Percentiles rank a stretch among this genome's conserved stretches.
Evolutionary conservation across 2,329 filamentous ascomycete genomes (phyloP).

Genomic region (Phialophora expanda): DNA sequence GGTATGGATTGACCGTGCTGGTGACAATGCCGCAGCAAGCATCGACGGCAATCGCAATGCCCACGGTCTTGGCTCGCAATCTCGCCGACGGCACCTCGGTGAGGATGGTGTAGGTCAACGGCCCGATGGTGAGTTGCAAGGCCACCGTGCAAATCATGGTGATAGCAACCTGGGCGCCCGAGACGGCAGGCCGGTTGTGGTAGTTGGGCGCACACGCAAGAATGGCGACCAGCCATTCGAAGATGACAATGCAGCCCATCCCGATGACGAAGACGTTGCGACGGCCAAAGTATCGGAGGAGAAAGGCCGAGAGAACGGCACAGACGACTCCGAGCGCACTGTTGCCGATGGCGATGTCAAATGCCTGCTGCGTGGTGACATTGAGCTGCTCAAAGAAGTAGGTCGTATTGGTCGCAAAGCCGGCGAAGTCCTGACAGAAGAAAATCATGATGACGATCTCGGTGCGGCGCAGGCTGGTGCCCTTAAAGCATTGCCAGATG

Average conservation of each 20-base stretch:
- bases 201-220: constrained; percentile 12
- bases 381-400: constrained; percentile 19
- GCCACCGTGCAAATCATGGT: constrained; percentile 6
- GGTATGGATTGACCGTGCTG: constrained; percentile 4
- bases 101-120: constrained; percentile 10
- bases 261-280: constrained; percentile 8
- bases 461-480: constrained; percentile 7
- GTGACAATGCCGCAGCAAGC: constrained; percentile 9
- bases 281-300: constrained; percentile 9
- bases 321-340: constrained; percentile 1
- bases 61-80: constrained; percentile 8
- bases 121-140: constrained; percentile 5
- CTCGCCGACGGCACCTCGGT: constrained; percentile 10
- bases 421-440: constrained; percentile 10
- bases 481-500: constrained; percentile 7
- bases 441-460: constrained; percentile 17
- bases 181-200: constrained; percentile 5
- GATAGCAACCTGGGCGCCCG: constrained; percentile 4
- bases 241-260: constrained; percentile 13
- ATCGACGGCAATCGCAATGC: constrained; percentile 11
- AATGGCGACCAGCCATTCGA: constrained; percentile 9
- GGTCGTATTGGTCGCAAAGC: constrained; percentile 3
- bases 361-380: constrained; percentile 2
- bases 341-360: constrained; percentile 12
- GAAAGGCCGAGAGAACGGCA: background rate